phyloP scores from a whole-genome alignment of 805 yeast genomes.

The Ascoidea tarda region DNA sequence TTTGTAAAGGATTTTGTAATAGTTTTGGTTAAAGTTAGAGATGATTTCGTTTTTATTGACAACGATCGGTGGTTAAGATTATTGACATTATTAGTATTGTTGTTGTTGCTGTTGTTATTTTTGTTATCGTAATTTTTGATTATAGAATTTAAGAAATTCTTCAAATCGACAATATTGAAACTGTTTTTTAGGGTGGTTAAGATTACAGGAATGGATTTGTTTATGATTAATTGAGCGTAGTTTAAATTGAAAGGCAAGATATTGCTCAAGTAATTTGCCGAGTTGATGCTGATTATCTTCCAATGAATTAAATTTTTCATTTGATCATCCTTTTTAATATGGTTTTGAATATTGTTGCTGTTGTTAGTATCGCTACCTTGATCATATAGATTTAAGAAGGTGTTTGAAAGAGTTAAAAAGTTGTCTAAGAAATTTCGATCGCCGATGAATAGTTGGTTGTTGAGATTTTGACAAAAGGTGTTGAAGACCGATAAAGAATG shows the following conservation, averaged over 20 bases:
- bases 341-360: constrained; percentile 5
- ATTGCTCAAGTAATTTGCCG: constrained; percentile 15
- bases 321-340: not conserved
- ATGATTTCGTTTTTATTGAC: no score
- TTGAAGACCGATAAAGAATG: constrained; percentile 31
- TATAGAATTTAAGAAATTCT: no score
- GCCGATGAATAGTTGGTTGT: constrained; percentile 50
- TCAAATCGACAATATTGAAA: constrained; percentile 2
- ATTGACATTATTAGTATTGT: no score
- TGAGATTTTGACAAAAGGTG: constrained; percentile 36
- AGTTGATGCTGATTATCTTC: constrained; percentile 11
- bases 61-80: no score
- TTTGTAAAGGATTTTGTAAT: no score
- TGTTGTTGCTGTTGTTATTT: no score
- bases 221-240: not conserved
- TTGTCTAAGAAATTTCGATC: constrained; percentile 39
- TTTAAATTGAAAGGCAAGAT: not conserved
- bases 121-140: constrained; percentile 6
- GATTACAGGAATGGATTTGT: constrained; percentile 2
- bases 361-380: not conserved
- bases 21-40: no score
- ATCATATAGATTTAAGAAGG: constrained; percentile 16
- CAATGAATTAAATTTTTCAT: constrained; percentile 4
- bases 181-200: constrained; percentile 1
- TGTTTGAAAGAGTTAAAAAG: constrained; percentile 22